Percentiles rank a stretch among this genome's conserved stretches.
Conservation (phyloP, 163 green algal species). For the Prototheca wickerhamii region DNA sequence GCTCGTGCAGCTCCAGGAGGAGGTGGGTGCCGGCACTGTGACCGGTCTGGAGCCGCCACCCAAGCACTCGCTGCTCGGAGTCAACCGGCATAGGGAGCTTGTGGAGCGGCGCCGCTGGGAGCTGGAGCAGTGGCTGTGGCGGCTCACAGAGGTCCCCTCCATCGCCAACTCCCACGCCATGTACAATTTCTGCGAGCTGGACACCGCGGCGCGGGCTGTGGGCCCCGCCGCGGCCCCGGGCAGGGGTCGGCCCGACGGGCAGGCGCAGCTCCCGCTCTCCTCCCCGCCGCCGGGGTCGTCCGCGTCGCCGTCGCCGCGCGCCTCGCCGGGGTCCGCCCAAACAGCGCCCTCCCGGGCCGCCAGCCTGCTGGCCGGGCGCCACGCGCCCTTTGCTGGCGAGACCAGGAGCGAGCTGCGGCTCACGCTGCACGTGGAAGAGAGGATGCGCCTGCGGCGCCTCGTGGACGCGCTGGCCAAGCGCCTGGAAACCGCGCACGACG, state of each 20-base stretch:
- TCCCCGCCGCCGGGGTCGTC: neutral
- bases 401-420: slow-evolving; percentile 15
- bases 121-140: slow-evolving; percentile 42
- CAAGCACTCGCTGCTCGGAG: slow-evolving; percentile 15
- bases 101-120: slow-evolving; percentile 37
- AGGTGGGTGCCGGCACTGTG: slow-evolving; percentile 24
- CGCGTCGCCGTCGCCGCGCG: no score
- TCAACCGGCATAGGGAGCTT: slow-evolving; percentile 27
- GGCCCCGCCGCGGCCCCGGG: neutral
- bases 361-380: neutral
- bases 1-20: slow-evolving; percentile 26
- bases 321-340: no score
- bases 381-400: slow-evolving; percentile 2
- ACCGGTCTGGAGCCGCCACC: slow-evolving; percentile 21
- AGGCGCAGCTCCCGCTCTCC: no score
- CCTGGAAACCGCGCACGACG: slow-evolving; percentile 17
- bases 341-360: no score
- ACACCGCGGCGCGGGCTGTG: slow-evolving; percentile 18
- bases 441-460: slow-evolving; percentile 14
- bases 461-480: slow-evolving; percentile 13
- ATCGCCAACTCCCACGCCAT: slow-evolving; percentile 28
- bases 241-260: no score
- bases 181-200: slow-evolving; percentile 35
- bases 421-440: slow-evolving; percentile 28
- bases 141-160: slow-evolving; percentile 25